These are phyloP conservation scores for Ilex paraguariensis DNA, from an alignment of 305 asterid species.

Conservation along the genomic window DNA sequence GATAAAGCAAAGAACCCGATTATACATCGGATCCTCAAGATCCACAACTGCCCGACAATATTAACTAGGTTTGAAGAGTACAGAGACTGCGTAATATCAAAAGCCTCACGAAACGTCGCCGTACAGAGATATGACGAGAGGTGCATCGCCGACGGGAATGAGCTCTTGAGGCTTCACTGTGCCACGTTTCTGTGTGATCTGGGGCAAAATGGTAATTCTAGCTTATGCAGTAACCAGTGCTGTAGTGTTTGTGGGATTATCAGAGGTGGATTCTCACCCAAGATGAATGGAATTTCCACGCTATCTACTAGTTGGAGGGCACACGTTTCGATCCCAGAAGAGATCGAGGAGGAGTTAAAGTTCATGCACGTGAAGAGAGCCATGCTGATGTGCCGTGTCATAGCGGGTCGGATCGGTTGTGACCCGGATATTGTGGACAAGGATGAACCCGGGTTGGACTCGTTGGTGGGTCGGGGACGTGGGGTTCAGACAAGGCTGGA, in stretches of 20 bases:
- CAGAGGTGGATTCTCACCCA: conserved; percentile 58
- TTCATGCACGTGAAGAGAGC: conserved; percentile 73
- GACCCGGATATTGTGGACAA: conserved; percentile 36
- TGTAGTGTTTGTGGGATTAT: conserved; percentile 78
- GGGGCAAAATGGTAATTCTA: conserved; percentile 35
- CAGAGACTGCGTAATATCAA: conserved; percentile 54
- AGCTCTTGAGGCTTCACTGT: conserved; percentile 49
- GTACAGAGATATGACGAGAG: conserved; percentile 35
- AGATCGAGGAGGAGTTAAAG: conserved; percentile 70
- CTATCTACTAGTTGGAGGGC: conserved; percentile 65
- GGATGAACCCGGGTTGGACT: conserved; percentile 55
- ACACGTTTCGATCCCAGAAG: conserved; percentile 66
- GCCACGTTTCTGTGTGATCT: conserved; percentile 8
- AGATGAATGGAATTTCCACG: conserved; percentile 72
- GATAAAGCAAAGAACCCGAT: conserved; percentile 24
- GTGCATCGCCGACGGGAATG: conserved; percentile 82
- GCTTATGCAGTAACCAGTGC: conserved; percentile 46
- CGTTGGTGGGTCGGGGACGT: conserved; percentile 42
- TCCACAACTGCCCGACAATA: conserved; percentile 53
- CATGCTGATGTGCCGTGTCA: conserved; percentile 67
- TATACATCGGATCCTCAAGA: conserved; percentile 67
- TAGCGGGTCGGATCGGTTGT: conserved; percentile 62
- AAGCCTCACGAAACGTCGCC: conserved; percentile 28
- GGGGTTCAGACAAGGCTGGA: conserved; percentile 28
- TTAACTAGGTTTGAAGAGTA: conserved; percentile 54